Evolutionary conservation across 2,329 filamentous ascomycete species (phyloP).

Genomic region (Paraconiothyrium sp.): DNA sequence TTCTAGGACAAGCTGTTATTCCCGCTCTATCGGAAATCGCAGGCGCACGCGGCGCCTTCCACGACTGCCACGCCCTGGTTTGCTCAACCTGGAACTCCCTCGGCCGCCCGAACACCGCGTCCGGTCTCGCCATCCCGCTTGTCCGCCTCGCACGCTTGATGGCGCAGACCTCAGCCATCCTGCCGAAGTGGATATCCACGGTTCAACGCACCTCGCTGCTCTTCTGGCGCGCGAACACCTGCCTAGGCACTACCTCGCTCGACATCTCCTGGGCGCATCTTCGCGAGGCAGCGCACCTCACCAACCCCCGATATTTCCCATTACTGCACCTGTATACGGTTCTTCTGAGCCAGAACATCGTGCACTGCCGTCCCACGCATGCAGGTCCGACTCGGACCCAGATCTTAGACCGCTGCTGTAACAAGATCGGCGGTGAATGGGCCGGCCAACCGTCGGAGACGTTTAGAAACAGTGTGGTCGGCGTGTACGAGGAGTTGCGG

Average conservation of each 20-base stretch:
- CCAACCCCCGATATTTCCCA: constrained; percentile 29
- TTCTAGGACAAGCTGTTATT: constrained; percentile 33
- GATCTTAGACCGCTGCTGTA: constrained; percentile 39
- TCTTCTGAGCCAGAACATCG: constrained; percentile 41
- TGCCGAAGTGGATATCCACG: constrained; percentile 38
- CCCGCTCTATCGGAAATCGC: constrained; percentile 29
- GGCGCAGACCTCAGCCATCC: constrained; percentile 30
- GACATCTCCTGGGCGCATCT: constrained; percentile 37
- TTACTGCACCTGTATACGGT: constrained; percentile 44
- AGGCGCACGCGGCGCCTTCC: constrained; percentile 19
- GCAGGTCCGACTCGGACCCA: constrained; percentile 7
- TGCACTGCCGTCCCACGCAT: constrained; percentile 24
- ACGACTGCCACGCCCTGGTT: constrained; percentile 36
- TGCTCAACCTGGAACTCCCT: constrained; percentile 39
- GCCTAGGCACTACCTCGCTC: constrained; percentile 24
- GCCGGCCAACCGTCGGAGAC: constrained; percentile 29
- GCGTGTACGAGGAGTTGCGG: constrained; percentile 39
- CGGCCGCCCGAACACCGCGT: constrained; percentile 31
- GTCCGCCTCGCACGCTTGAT: constrained; percentile 43
- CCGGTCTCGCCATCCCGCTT: constrained; percentile 39
- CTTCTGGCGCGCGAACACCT: constrained; percentile 43
- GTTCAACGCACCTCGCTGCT: constrained; percentile 31
- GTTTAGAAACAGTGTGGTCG: constrained; percentile 36
- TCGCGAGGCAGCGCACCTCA: constrained; percentile 29
- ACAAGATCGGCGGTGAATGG: constrained; percentile 34